These are phyloP conservation scores for Komagataea norvegica DNA, from an alignment of 1,139 yeast genomes.

Conservation along the genomic window DNA sequence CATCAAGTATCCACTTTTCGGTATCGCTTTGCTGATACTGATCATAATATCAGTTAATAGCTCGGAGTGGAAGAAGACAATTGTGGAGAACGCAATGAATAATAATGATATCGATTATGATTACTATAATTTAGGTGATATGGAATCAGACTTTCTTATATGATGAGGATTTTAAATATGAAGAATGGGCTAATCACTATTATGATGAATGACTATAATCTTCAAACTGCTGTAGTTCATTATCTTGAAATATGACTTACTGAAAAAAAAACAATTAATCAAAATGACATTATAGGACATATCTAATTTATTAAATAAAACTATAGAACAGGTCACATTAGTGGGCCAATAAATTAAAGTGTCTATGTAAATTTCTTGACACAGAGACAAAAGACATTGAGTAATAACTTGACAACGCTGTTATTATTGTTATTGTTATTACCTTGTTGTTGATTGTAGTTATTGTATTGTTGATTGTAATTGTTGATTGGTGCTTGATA, in stretches of 20 bases:
- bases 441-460: slow-evolving; percentile 27
- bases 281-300: neutral
- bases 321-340: neutral
- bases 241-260: too few species aligned
- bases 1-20: neutral
- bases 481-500: slow-evolving; percentile 33
- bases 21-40: neutral
- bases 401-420: slow-evolving; percentile 17
- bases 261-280: neutral
- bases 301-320: neutral
- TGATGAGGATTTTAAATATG: too few species aligned
- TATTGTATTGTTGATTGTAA: slow-evolving; percentile 26
- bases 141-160: slow-evolving; percentile 11
- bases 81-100: slow-evolving; percentile 9
- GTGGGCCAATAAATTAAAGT: neutral
- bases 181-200: too few species aligned
- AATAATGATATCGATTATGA: slow-evolving; percentile 20
- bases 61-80: slow-evolving; percentile 3
- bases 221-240: too few species aligned
- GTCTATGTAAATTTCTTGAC: slow-evolving; percentile 22
- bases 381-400: slow-evolving; percentile 28
- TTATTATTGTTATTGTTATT: slow-evolving; percentile 14
- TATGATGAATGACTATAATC: too few species aligned
- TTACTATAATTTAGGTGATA: slow-evolving; percentile 15
- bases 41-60: neutral